These are phyloP conservation scores for Rhytidiadelphus loreus DNA, from an alignment of 225 moss, liverwort and hornwort genomes.

Conservation along the genomic window DNA sequence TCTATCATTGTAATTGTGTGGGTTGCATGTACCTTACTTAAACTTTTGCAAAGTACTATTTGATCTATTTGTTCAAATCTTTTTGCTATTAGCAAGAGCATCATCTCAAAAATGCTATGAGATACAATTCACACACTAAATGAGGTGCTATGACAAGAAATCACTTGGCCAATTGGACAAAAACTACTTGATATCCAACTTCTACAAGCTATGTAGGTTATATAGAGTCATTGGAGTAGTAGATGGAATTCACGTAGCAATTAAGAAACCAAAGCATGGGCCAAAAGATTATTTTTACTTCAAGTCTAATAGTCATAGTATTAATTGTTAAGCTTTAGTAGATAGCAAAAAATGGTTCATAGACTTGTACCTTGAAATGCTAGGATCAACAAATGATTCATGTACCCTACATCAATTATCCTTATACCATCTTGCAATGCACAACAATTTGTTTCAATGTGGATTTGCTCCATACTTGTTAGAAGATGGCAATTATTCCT, in stretches of 20 bases:
- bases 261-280: no score
- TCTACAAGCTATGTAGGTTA: no score
- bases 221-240: no score
- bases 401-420: not conserved
- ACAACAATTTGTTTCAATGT: not conserved
- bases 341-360: no score
- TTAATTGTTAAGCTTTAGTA: no score
- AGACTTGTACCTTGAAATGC: not conserved
- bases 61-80: not conserved
- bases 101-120: accelerated
- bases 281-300: no score
- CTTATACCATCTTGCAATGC: not conserved
- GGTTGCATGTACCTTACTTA: not conserved
- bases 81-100: not conserved
- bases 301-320: no score
- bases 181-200: not conserved
- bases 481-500: not conserved
- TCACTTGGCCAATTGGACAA: not conserved
- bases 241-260: no score
- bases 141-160: not conserved
- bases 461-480: not conserved
- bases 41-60: not conserved
- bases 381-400: not conserved
- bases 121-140: not conserved
- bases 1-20: not conserved